Conservation (phyloP, 805 yeast genomes). For the Metschnikowia santaceciliae region DNA sequence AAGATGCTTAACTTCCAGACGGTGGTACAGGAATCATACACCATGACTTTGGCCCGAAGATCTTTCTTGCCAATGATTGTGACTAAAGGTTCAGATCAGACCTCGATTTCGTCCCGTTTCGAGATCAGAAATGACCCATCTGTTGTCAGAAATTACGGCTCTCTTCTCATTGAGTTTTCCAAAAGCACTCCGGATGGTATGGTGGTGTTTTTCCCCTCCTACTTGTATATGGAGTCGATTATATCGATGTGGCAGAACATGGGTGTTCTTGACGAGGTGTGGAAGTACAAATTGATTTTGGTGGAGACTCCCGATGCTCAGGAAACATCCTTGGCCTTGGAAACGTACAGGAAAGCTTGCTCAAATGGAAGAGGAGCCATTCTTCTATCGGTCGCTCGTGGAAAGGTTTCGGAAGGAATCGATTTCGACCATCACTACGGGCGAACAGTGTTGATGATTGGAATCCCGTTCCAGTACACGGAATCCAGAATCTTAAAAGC, state of each 20-base stretch:
- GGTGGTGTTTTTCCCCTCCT: conserved; percentile 96
- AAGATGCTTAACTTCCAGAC: conserved; percentile 93
- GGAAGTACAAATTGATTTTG: conserved; percentile 92
- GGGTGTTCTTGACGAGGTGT: conserved; percentile 97
- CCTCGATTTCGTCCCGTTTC: conserved; percentile 91
- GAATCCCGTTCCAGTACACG: conserved; percentile 98
- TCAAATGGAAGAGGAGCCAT: conserved; percentile 98
- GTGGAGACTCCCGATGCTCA: conserved; percentile 99
- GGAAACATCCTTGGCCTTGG: conserved; percentile 92
- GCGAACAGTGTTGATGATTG: conserved; percentile 95
- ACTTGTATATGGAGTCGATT: conserved; percentile 95
- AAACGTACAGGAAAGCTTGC: conserved; percentile 94
- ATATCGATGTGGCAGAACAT: conserved; percentile 98
- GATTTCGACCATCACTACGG: conserved; percentile 99
- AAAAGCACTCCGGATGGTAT: conserved; percentile 97
- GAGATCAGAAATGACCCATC: conserved; percentile 97
- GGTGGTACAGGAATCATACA: conserved; percentile 88
- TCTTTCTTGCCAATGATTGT: conserved; percentile 94
- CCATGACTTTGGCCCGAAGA: conserved; percentile 90
- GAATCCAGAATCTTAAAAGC: conserved; percentile 96
- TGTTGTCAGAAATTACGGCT: conserved; percentile 95
- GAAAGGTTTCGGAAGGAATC: conserved; percentile 97
- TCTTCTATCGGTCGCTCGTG: conserved; percentile 94
- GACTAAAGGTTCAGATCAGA: conserved; percentile 97
- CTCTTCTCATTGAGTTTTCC: conserved; percentile 84